These are phyloP conservation scores for Wickerhamiella qilinensis DNA, from an alignment of 805 yeast genomes.

Conservation along the genomic window DNA sequence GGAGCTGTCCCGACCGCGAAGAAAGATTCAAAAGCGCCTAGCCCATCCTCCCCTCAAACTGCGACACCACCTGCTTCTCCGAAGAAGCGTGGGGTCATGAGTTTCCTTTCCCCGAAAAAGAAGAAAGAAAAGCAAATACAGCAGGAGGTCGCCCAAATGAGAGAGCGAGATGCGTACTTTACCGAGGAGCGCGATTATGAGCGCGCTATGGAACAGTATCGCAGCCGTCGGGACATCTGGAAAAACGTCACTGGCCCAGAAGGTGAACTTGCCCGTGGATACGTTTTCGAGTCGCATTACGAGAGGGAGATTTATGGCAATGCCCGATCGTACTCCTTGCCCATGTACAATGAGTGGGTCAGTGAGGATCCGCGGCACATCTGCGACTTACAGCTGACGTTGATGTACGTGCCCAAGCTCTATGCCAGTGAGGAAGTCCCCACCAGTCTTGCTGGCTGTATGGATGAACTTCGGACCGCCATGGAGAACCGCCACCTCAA, in stretches of 20 bases:
- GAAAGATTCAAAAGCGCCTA: not conserved
- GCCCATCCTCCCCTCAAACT: slow-evolving; percentile 6
- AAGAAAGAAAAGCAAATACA: slow-evolving; percentile 3
- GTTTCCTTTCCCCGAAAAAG: slow-evolving; percentile 14
- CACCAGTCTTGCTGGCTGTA: slow-evolving; percentile 32
- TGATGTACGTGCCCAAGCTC: slow-evolving; percentile 48
- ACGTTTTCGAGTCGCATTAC: slow-evolving; percentile 44
- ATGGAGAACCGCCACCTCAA: slow-evolving; percentile 19
- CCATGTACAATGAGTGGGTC: slow-evolving; percentile 76
- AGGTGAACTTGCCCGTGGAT: slow-evolving; percentile 78
- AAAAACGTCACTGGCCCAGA: slow-evolving; percentile 53
- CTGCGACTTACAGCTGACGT: slow-evolving; percentile 50
- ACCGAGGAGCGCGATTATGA: slow-evolving; percentile 9
- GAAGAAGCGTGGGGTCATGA: slow-evolving; percentile 11
- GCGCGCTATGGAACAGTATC: slow-evolving; percentile 9
- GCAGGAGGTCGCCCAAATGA: slow-evolving; percentile 1
- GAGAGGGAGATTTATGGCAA: slow-evolving; percentile 40
- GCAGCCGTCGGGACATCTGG: slow-evolving; percentile 28
- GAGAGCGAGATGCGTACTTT: not conserved
- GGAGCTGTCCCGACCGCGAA: not conserved
- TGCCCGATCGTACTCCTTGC: slow-evolving; percentile 35
- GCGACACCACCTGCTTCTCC: too few species aligned
- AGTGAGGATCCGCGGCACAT: slow-evolving; percentile 37
- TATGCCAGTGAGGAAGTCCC: slow-evolving; percentile 39
- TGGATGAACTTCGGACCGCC: slow-evolving; percentile 17